A percentile compares a stretch with the other conserved stretches of the same genome.
These are phyloP conservation scores for Quercus mongolica DNA, from an alignment of 306 rosid species.

Conservation along the genomic window DNA sequence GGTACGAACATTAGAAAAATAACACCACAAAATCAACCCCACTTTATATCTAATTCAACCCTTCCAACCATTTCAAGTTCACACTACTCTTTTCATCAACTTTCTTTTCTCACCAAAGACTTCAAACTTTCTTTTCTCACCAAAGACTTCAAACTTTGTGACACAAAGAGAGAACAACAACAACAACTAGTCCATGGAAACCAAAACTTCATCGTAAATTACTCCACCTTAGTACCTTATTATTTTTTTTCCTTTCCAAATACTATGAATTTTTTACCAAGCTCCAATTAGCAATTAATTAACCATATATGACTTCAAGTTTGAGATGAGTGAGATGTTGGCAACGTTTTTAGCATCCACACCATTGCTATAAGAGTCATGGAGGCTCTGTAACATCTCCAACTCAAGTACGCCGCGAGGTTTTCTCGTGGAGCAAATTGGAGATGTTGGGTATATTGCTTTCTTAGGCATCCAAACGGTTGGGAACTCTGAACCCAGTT, in stretches of 20 bases:
- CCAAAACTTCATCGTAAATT: conserved; percentile 68
- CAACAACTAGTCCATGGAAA: conserved; percentile 36
- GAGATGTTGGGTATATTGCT: conserved; percentile 47
- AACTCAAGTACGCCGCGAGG: conserved; percentile 8
- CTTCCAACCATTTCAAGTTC: background rate
- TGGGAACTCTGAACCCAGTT: background rate
- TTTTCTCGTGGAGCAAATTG: conserved; percentile 36
- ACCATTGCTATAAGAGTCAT: conserved; percentile 63
- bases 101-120: background rate
- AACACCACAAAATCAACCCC: background rate
- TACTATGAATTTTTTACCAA: background rate
- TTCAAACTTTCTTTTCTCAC: too few species aligned
- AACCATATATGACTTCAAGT: conserved; percentile 23
- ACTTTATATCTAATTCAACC: background rate
- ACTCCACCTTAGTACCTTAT: background rate
- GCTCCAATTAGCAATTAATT: background rate
- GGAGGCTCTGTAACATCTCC: conserved; percentile 41
- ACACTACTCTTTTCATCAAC: too few species aligned
- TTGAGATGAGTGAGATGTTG: conserved; percentile 73
- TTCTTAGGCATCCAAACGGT: conserved; percentile 57
- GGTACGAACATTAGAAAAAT: too few species aligned
- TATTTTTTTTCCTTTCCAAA: background rate
- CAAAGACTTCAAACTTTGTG: background rate
- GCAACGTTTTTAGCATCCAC: conserved; percentile 65
- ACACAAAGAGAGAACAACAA: background rate